Evolutionary conservation across 441 rosid species (phyloP), one percentile per base, ranked within the genome.

Genomic region (Eruca vesicaria): DNA sequence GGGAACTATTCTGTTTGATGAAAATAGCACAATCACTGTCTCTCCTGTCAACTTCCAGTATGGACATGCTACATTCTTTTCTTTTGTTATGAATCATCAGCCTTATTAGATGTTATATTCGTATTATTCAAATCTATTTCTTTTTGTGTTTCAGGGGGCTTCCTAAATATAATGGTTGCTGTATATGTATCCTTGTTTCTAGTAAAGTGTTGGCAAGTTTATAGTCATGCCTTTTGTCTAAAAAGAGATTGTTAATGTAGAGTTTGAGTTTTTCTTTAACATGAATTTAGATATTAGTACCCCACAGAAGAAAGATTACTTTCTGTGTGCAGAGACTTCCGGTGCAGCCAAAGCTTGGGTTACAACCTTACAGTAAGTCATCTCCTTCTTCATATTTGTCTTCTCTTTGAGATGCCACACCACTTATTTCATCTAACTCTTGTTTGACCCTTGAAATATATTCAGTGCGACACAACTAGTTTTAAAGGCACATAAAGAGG

Each of bases 1-100:
- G 82, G 99, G 97, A 57, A 84, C 86, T 18, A 86, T 93, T 63
- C 41, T 73, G 61, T 96, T 91, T 68, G 97, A 93, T 80, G 98
- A 92, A 59, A 88, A 90, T 74, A 96, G 99, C 86, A 88, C 95
- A 19, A 93, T 96, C 72, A 66, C 91, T 0, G 38, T 89, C 58
- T 96, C 99, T 64, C 99, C 98, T 23, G 97, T 96, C 60, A 96
- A 96, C 82, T 96, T 96, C 84, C 86, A 93, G 99, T 96, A 88
- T 85, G 95, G n/a, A n/a, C 69, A 78, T 75, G 21, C 63, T 57
- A 38, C 74, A 32, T 50, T 41, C 12, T 63, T n/a, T n/a, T n/a
- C 1, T 19, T 16, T 11, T 48, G 15, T 21, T 58, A 12, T 53
- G 43, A 0, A 10, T 63, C 43, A 20, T 33, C 59, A 16, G 38